Percentiles rank a stretch among this genome's conserved stretches.
phyloP scores from a whole-genome alignment of 805 yeast species.

The Starmerella bombi region DNA sequence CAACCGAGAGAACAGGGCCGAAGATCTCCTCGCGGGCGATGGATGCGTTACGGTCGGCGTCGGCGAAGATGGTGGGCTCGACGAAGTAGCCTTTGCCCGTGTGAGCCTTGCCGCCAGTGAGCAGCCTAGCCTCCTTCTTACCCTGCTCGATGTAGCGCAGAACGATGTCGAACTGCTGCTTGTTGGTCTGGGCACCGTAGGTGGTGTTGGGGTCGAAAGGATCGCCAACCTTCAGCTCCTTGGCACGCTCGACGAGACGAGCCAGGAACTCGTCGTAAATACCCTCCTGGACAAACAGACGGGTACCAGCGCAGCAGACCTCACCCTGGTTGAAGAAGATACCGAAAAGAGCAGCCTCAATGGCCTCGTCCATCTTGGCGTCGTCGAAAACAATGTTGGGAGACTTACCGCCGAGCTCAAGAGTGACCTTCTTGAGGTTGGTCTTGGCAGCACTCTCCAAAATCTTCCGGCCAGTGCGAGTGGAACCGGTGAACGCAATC shows the following conservation, averaged over 20 bases:
- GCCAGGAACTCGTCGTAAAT: slow-evolving; percentile 61
- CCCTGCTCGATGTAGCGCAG: slow-evolving; percentile 64
- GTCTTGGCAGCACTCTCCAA: slow-evolving; percentile 54
- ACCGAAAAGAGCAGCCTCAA: slow-evolving; percentile 59
- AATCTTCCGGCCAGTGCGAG: slow-evolving; percentile 71
- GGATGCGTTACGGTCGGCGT: slow-evolving; percentile 50
- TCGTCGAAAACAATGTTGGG: slow-evolving; percentile 81
- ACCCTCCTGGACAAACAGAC: slow-evolving; percentile 74
- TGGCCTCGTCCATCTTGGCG: slow-evolving; percentile 66
- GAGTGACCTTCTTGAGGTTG: slow-evolving; percentile 72
- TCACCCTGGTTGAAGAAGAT: slow-evolving; percentile 90
- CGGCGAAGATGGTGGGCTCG: slow-evolving; percentile 64
- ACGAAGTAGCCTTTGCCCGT: slow-evolving; percentile 50
- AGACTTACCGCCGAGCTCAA: slow-evolving; percentile 93
- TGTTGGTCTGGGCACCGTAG: slow-evolving; percentile 87
- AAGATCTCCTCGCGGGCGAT: slow-evolving; percentile 72
- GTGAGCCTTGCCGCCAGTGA: slow-evolving; percentile 58
- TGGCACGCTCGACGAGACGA: slow-evolving; percentile 41
- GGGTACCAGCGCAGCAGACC: slow-evolving; percentile 89
- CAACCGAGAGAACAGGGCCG: slow-evolving; percentile 70
- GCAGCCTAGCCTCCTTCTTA: slow-evolving; percentile 59
- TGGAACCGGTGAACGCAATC: slow-evolving; percentile 89
- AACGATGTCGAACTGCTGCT: slow-evolving; percentile 61
- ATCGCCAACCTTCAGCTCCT: slow-evolving; percentile 49
- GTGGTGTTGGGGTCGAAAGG: slow-evolving; percentile 61